Conservation (phyloP, 2,329 filamentous ascomycete genomes). For the Leptographium procerum region DNA sequence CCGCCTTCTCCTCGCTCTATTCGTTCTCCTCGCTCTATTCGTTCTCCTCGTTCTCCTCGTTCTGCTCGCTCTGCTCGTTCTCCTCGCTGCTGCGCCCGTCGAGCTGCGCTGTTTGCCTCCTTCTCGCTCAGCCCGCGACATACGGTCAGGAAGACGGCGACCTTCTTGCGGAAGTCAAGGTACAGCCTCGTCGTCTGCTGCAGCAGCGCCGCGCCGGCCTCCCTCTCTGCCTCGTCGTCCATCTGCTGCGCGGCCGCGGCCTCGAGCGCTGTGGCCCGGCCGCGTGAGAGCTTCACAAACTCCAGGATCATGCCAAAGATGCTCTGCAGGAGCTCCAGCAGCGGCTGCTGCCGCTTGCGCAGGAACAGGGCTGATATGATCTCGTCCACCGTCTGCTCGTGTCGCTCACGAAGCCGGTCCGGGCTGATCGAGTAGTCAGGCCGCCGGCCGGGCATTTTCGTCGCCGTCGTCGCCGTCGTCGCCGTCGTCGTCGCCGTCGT, state of each 20-base stretch:
- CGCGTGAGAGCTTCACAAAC: conserved; percentile 47
- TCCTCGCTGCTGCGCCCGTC: conserved; percentile 6
- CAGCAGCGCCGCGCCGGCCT: conserved; percentile 6
- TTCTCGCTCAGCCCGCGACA: conserved; percentile 58
- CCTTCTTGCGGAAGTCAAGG: conserved; percentile 55
- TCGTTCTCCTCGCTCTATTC: too few species aligned
- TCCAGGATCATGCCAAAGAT: conserved; percentile 62
- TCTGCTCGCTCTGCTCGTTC: too few species aligned
- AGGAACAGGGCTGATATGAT: conserved; percentile 66
- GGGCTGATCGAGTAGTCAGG: conserved; percentile 38
- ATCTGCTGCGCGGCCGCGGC: background rate
- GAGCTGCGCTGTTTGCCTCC: conserved; percentile 30
- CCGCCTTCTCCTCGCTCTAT: too few species aligned
- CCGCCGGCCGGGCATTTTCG: conserved; percentile 18
- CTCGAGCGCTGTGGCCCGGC: conserved; percentile 20
- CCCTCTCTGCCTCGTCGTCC: background rate
- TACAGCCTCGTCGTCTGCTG: conserved; percentile 38
- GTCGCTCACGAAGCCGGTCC: conserved; percentile 54
- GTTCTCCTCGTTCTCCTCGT: too few species aligned
- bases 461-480: background rate
- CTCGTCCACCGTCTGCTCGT: conserved; percentile 62
- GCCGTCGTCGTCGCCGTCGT: conserved; percentile 15
- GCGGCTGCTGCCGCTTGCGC: conserved; percentile 61
- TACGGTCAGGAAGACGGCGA: conserved; percentile 62
- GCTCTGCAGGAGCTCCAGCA: conserved; percentile 62